Evolutionary conservation across 2,329 filamentous ascomycete species (phyloP), one percentile per base, ranked within the genome.

Genomic region (Mycosphaerella arachidis): DNA sequence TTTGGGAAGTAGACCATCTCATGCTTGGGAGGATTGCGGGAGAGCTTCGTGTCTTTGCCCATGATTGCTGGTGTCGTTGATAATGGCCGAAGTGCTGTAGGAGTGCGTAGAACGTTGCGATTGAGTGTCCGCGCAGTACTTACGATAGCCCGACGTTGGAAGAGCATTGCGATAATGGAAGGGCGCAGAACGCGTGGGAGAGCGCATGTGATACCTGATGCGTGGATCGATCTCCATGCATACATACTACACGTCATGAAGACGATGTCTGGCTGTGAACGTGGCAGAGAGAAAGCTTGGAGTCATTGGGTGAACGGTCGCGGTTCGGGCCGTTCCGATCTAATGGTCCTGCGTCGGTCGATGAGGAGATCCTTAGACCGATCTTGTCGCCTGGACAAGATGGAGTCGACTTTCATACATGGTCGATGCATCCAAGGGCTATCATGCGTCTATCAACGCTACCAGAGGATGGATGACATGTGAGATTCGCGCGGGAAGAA

Each of bases 1-100:
- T 79, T 74, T 0, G 82, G 80, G 63, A 87, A 86, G 71, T 85
- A 83, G n/a, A 80, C 79, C 82, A 87, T 86, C 64, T 86, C 61
- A 62, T 74, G 72, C 67, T 73, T 73, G 6, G 72, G 72, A 1
- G 72, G 72, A 30, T 64, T 58, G 27, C 62, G 66, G 0, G 72
- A 64, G 66, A 74, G 71, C 24, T 67, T 71, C 50, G 60, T 56
- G 61, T 74, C 72, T 70, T 74, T 74, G 48, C 67, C 70, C 63
- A 67, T 67, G 40, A 29, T 66, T 37, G 61, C 45, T 10, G 60
- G 40, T 6, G 69, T 68, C 10, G 65, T 65, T 13, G 67, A 65
- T 53, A 73, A 65, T 3, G 62, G 20, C 48, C 65, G 61, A 20
- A 53, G 10, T 55, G 29, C 29, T 51, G 45, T 56, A 24, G 56